Evolutionary conservation across 352 stramenopile species (phyloP).

Genomic region (Pythium chondricola): DNA sequence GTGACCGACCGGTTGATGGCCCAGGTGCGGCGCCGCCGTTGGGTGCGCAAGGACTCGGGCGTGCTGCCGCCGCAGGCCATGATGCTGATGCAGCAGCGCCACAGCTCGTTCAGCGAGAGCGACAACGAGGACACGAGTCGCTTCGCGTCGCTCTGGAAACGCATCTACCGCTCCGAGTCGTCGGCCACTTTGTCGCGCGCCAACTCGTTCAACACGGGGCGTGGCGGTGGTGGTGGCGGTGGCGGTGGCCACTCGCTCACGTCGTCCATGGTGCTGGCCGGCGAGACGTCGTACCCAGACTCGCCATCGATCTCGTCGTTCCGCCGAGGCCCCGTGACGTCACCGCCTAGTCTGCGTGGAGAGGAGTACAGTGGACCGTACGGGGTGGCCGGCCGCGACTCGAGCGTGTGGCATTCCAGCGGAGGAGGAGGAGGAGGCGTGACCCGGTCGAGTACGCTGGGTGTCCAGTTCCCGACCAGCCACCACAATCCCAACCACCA

Average conservation of each 20-base stretch:
- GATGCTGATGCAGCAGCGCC: conserved; percentile 20
- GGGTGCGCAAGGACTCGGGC: conserved; percentile 64
- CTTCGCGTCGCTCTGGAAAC: conserved; percentile 63
- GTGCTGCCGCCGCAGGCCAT: conserved; percentile 23
- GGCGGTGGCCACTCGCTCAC: conserved; percentile 27
- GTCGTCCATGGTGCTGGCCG: conserved; percentile 32
- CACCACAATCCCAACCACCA: conserved; percentile 6
- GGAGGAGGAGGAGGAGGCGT: no score
- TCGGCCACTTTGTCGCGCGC: conserved; percentile 58
- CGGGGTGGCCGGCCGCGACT: neutral
- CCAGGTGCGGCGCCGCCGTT: conserved; percentile 73
- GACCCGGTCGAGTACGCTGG: conserved; percentile 11
- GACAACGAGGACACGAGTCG: conserved; percentile 65
- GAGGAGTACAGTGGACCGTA: neutral
- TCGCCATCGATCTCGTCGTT: conserved; percentile 55
- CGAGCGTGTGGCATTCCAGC: conserved; percentile 8
- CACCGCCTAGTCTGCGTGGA: conserved; percentile 11
- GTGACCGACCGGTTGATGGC: conserved; percentile 80
- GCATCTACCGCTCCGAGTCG: conserved; percentile 35
- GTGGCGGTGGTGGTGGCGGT: conserved; percentile 13
- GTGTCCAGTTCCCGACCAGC: neutral
- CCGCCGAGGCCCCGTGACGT: conserved; percentile 40
- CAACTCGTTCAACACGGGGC: conserved; percentile 52
- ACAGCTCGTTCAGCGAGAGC: conserved; percentile 54
- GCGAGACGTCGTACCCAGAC: conserved; percentile 58